A percentile compares a stretch with the other conserved stretches of the same genome.
These are phyloP conservation scores for Paulownia fortunei DNA, from an alignment of 257 asterid genomes.

Conservation along the genomic window DNA sequence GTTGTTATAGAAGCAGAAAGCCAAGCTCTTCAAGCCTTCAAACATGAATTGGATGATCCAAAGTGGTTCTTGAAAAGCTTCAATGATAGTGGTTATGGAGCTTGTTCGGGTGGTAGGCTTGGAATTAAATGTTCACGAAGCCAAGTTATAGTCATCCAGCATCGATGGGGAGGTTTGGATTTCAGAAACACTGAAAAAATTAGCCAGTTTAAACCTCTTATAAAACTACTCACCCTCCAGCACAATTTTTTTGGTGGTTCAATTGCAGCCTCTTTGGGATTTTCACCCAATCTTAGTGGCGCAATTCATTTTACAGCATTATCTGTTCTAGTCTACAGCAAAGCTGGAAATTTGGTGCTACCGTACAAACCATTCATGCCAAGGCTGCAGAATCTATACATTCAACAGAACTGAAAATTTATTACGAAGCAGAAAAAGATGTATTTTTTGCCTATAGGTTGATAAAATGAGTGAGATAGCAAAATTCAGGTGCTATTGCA, in stretches of 20 bases:
- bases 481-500: no score
- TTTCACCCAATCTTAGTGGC: constrained; percentile 79
- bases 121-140: constrained; percentile 96
- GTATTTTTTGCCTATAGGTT: no score
- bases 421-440: no score
- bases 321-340: no score
- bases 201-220: constrained; percentile 79
- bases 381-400: no score
- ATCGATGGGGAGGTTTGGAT: constrained; percentile 84
- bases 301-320: no score
- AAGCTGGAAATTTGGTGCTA: no score
- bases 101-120: constrained; percentile 88
- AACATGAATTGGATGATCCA: constrained; percentile 78
- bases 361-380: no score
- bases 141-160: constrained; percentile 91
- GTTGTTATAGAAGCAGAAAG: constrained; percentile 78
- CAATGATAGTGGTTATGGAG: constrained; percentile 86
- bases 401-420: no score
- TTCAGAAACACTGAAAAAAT: constrained; percentile 77
- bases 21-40: constrained; percentile 85
- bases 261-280: constrained; percentile 73
- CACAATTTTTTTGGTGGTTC: constrained; percentile 77
- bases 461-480: no score
- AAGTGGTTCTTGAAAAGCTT: constrained; percentile 82
- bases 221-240: constrained; percentile 91